Evolutionary conservation across 345 rosid genomes (phyloP), one percentile per base, ranked within the genome.

Genomic region (Lagerstroemia speciosa): DNA sequence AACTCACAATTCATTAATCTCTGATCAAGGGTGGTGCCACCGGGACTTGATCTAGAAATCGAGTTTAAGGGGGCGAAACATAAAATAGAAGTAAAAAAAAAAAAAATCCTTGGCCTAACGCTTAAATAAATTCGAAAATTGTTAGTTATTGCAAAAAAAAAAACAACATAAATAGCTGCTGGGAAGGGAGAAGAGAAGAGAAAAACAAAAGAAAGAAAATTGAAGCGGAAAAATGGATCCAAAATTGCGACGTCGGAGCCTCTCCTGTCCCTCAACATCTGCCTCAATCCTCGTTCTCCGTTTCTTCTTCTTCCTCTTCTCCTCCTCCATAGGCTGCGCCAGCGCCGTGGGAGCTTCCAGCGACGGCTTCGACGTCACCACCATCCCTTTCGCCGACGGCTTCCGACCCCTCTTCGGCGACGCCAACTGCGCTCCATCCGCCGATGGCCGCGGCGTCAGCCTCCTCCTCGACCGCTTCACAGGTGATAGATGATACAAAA

Each of bases 381-480:
- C 81, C 77, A 70, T 88, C 71, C 77, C 88, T 69, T 94, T 94
- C 50, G 90, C 85, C 66, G 96, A 94, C 69, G 95, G 91, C 10
- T 90, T 81, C 80, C 66, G 77, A 62, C 93, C 88, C 66, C 95
- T 94, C 72, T 91, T 94, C 63, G 99, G 99, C 8, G 90, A 94
- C 26, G 76, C 76, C 55, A 89, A 94, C 74, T 86, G 91, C 30
- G 86, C 86, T 36, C 97, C 93, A 48, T 87, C 96, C 3, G 85
- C 91, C 0, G 86, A 89, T 7, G 95, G 84, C 64, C 81, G 69
- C 24, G 82, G 83, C 78, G 97, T 85, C 72, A 94, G 95, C 61
- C 89, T 94, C 80, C 93, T 91, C 81, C 97, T 94, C 57, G 88
- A 91, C 67, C 86, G 87, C 53, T 85, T 72, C 78, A 78, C 99